Evolutionary conservation across 1,284 basidiomycete species (phyloP).

Genomic region (Leccinum fuscescens): DNA sequence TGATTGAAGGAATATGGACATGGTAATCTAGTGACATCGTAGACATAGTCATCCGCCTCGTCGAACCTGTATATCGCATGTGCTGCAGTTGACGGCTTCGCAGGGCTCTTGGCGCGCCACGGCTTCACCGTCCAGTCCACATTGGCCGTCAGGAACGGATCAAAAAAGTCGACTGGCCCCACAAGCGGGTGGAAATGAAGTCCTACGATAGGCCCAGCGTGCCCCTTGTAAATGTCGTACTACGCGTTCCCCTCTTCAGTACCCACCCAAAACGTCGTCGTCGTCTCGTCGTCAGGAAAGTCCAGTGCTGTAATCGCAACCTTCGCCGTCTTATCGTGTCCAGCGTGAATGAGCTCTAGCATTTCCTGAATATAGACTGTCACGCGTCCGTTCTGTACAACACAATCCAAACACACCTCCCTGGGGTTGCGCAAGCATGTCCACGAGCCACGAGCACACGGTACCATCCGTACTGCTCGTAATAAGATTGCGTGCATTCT

Average conservation of each 20-base stretch:
- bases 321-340: slow-evolving; percentile 93
- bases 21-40: slow-evolving; percentile 79
- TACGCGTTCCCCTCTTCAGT: slow-evolving; percentile 97
- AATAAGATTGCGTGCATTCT: slow-evolving; percentile 96
- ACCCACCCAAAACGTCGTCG: slow-evolving; percentile 86
- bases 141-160: slow-evolving; percentile 88
- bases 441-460: slow-evolving; percentile 96
- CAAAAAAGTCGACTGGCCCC: slow-evolving; percentile 91
- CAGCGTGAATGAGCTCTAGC: slow-evolving; percentile 79
- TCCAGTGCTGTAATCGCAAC: slow-evolving; percentile 92
- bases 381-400: neutral
- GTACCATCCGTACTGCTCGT: slow-evolving; percentile 95
- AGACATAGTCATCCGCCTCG: slow-evolving; percentile 96
- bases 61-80: slow-evolving; percentile 88
- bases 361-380: slow-evolving; percentile 67
- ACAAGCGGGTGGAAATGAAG: slow-evolving; percentile 91
- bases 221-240: slow-evolving; percentile 88
- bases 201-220: slow-evolving; percentile 91
- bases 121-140: slow-evolving; percentile 97
- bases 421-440: slow-evolving; percentile 97
- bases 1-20: neutral
- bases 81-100: slow-evolving; percentile 50
- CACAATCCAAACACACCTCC: slow-evolving; percentile 38
- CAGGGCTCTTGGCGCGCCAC: slow-evolving; percentile 77
- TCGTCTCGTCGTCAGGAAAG: slow-evolving; percentile 86